These are phyloP conservation scores for Neophaeococcomyces aloes DNA, from an alignment of 2,329 filamentous ascomycete species.

Conservation along the genomic window DNA sequence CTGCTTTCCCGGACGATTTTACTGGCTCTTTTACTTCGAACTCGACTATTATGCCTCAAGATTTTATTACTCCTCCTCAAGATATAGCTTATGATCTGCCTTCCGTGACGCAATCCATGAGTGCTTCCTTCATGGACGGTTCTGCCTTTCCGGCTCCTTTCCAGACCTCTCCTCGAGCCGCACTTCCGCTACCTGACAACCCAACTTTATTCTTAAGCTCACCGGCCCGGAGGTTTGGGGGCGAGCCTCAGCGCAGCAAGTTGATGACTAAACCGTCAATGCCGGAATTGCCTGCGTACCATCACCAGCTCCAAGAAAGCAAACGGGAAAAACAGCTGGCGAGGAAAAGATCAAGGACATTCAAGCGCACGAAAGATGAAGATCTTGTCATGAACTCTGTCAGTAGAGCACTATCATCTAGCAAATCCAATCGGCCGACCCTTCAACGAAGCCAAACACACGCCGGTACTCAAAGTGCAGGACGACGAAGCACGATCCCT, in stretches of 20 bases:
- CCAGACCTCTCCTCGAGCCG: slow-evolving; percentile 35
- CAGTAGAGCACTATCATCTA: slow-evolving; percentile 17
- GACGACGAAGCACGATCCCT: slow-evolving; percentile 22
- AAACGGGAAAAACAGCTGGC: slow-evolving; percentile 28
- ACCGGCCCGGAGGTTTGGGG: slow-evolving; percentile 38
- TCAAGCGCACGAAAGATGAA: slow-evolving; percentile 25
- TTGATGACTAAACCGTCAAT: slow-evolving; percentile 13
- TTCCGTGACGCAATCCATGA: slow-evolving; percentile 11
- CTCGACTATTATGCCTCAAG: slow-evolving; percentile 16
- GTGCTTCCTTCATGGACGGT: slow-evolving; percentile 21
- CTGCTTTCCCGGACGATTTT: slow-evolving; percentile 14
- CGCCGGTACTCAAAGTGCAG: slow-evolving; percentile 25
- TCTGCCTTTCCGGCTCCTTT: slow-evolving; percentile 35
- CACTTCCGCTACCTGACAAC: slow-evolving; percentile 30
- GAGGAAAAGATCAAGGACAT: slow-evolving; percentile 25
- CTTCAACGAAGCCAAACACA: slow-evolving; percentile 34
- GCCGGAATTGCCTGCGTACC: slow-evolving; percentile 33
- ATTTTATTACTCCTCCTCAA: slow-evolving; percentile 12
- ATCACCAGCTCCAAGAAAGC: slow-evolving; percentile 40
- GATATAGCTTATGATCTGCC: slow-evolving; percentile 19
- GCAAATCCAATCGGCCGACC: slow-evolving; percentile 24
- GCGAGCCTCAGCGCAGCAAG: slow-evolving; percentile 19
- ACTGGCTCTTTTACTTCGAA: slow-evolving; percentile 17
- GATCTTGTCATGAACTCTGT: slow-evolving; percentile 19
- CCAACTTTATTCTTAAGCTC: slow-evolving; percentile 39